These are phyloP conservation scores for Neofusicoccum cordaticola DNA, from an alignment of 2,329 filamentous ascomycete species.

Conservation along the genomic window DNA sequence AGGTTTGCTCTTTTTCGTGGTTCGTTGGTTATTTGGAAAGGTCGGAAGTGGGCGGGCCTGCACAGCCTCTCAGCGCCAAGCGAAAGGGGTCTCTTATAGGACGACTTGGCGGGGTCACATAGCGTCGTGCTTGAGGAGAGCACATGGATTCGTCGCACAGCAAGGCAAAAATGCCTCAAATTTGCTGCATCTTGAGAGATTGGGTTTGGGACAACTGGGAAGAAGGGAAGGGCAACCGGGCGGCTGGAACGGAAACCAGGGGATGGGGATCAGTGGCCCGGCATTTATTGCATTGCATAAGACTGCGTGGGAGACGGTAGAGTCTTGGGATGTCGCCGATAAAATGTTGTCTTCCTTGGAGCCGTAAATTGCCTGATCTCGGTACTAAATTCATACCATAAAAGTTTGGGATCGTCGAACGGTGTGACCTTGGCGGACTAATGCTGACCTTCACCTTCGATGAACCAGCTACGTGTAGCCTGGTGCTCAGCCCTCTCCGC, in stretches of 20 bases:
- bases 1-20: background rate
- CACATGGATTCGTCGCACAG: background rate
- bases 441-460: background rate
- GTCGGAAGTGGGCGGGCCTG: background rate
- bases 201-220: background rate
- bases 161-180: slow-evolving; percentile 3
- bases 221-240: background rate
- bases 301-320: background rate
- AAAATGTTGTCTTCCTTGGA: background rate
- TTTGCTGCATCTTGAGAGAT: background rate
- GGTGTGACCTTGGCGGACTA: background rate
- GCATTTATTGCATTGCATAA: background rate
- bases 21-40: background rate
- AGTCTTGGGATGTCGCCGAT: background rate
- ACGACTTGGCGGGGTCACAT: background rate
- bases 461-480: background rate
- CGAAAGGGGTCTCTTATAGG: background rate
- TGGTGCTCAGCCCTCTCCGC: background rate
- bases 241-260: background rate
- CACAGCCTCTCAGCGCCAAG: slow-evolving; percentile 1
- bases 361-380: background rate
- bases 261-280: background rate
- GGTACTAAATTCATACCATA: background rate
- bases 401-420: background rate
- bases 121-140: background rate